A percentile compares a stretch with the other conserved stretches of the same genome.
These are phyloP conservation scores for Talaromyces islandicus DNA, from an alignment of 2,329 filamentous ascomycete species.

Conservation along the genomic window DNA sequence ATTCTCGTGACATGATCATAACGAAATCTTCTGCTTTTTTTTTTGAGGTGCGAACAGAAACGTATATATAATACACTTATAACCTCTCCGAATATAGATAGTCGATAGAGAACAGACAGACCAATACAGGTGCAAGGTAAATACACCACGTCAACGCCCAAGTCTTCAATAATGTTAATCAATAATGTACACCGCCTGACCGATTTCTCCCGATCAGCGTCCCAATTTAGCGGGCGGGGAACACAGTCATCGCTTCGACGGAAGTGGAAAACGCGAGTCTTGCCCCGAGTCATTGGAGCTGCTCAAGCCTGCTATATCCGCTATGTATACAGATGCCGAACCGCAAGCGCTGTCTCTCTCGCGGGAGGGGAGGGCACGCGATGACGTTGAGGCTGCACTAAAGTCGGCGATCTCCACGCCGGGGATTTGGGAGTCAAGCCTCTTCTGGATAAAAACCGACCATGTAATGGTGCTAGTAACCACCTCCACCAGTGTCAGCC, in stretches of 20 bases:
- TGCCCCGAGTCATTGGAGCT: not conserved
- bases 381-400: not conserved
- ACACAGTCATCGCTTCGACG: not conserved
- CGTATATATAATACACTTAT: not conserved
- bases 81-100: not conserved
- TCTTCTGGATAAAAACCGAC: not conserved
- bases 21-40: not conserved
- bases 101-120: not conserved
- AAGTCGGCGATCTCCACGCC: not conserved
- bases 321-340: not conserved
- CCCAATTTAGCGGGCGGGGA: not conserved
- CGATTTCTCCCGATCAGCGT: not conserved
- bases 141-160: not conserved
- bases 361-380: not conserved
- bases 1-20: conserved; percentile 43
- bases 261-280: not conserved
- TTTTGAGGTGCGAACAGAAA: not conserved
- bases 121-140: not conserved
- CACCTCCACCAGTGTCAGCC: not conserved
- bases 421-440: not conserved
- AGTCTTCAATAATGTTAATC: not conserved
- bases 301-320: not conserved
- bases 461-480: not conserved
- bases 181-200: not conserved
- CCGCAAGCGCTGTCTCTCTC: not conserved